Evolutionary conservation across 208 protist genomes (phyloP).

Genomic region (Lotmaria passim): DNA sequence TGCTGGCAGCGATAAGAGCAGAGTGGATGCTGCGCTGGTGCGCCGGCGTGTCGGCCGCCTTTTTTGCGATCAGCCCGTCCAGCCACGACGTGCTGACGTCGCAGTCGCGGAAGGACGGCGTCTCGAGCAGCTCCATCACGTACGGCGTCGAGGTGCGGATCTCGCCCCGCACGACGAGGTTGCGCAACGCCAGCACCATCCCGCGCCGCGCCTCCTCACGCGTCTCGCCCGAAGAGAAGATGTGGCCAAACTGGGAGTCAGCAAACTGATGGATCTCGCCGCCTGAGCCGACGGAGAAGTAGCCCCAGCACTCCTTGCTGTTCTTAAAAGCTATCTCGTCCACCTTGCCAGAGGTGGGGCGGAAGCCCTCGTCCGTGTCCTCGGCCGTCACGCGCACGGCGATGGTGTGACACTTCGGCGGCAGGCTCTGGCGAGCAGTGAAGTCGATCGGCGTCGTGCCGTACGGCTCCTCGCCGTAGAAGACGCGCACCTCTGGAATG

Average conservation of each 20-base stretch:
- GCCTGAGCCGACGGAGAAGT: slow-evolving; percentile 94
- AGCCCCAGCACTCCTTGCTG: slow-evolving; percentile 97
- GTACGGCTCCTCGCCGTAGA: slow-evolving; percentile 90
- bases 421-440: slow-evolving; percentile 41
- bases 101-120: slow-evolving; percentile 80
- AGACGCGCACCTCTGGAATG: slow-evolving; percentile 95
- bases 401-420: slow-evolving; percentile 94
- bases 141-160: slow-evolving; percentile 97
- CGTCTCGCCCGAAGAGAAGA: slow-evolving; percentile 94
- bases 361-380: slow-evolving; percentile 97
- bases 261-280: slow-evolving; percentile 94
- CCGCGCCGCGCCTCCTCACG: slow-evolving; percentile 94
- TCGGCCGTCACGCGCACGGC: slow-evolving; percentile 97
- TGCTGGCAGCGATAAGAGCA: slow-evolving; percentile 75
- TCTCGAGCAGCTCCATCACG: slow-evolving; percentile 90
- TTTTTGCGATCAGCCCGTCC: slow-evolving; percentile 78
- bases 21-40: slow-evolving; percentile 67
- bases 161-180: slow-evolving; percentile 95
- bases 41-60: slow-evolving; percentile 45
- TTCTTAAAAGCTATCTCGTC: slow-evolving; percentile 96
- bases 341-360: slow-evolving; percentile 94
- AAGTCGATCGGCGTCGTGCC: slow-evolving; percentile 91
- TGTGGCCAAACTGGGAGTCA: slow-evolving; percentile 98
- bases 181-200: slow-evolving; percentile 93
- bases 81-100: slow-evolving; percentile 89